Evolutionary conservation across 148 eudicot species (phyloP).

Genomic region (Diospyros lotus): DNA sequence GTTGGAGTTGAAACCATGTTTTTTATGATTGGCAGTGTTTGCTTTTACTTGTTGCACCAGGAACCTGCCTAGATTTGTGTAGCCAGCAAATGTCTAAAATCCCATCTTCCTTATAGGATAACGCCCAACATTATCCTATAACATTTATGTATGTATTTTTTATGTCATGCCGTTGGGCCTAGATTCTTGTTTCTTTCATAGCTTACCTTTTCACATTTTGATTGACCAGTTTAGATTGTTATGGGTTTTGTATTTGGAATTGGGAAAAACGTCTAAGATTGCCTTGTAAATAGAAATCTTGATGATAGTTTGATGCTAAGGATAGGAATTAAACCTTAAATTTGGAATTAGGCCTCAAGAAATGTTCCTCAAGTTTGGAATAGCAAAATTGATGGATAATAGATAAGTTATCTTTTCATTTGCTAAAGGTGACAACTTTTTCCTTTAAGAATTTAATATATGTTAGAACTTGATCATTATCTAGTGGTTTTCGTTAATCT

Average conservation of each 20-base stretch:
- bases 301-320: not conserved
- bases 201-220: not conserved
- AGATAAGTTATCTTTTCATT: not conserved
- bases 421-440: not conserved
- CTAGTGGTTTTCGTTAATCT: no score
- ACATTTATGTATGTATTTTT: not conserved
- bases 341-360: not conserved
- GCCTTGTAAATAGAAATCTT: not conserved
- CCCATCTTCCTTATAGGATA: no score
- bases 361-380: not conserved
- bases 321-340: not conserved
- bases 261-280: no score
- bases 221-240: not conserved
- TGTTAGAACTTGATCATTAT: no score
- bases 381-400: not conserved
- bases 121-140: no score
- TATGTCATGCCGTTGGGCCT: not conserved
- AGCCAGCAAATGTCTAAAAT: no score
- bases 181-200: not conserved
- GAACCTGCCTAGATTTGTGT: no score
- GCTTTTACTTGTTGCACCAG: no score
- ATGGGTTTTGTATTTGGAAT: not conserved
- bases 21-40: no score
- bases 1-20: no score
- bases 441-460: no score